Base-by-base conservation (phyloP, 2,329 filamentous ascomycete species). In the Cytospora piceicola region DNA sequence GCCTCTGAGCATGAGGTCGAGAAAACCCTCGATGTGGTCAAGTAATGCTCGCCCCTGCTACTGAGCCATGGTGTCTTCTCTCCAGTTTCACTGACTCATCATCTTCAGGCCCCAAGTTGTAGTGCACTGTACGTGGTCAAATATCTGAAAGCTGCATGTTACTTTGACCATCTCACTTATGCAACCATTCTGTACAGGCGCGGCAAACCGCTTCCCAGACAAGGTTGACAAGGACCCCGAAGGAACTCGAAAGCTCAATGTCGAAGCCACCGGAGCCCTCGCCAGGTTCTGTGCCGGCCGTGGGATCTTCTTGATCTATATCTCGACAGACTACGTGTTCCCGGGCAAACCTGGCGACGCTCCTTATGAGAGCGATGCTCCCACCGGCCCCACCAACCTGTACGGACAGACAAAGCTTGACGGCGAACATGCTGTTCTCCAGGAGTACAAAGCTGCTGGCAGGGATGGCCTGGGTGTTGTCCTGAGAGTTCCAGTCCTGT, bases 171-270 rank as follows among this genome's bases (percentile, higher is more conserved):
- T 15, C 24, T 46, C 14, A 20, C n/a, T 30, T 34, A 54, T 55
- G 27, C 9, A 63, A 49, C 29, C 59, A 58, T 58, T 57, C 24
- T 53, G 32, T 46, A 20, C 69, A 94, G 91, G 91, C 74, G 94
- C 93, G 51, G 93, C 93, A 55, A 94, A 96, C 77, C 88, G 92
- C 68, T 96, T 90, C 73, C 93, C 94, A 2, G 93, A 97, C 77
- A 90, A 90, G 74, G 94, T 93, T 73, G 90, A 93, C 72, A 85
- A 86, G 69, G 87, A 97, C 75, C 93, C 93, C 3, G 85, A 89
- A 66, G 90, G 87, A 62, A 92, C 93, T 3, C 85, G 85, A 67
- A 84, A 83, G 22, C 81, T 96, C 72, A 96, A 96, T 73, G 87
- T 94, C 15, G 82, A 86, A 3, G 90, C 92, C 2, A 90, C 91